Evolutionary conservation across 2,329 filamentous ascomycete genomes (phyloP).

Genomic region (Colletotrichum lini): DNA sequence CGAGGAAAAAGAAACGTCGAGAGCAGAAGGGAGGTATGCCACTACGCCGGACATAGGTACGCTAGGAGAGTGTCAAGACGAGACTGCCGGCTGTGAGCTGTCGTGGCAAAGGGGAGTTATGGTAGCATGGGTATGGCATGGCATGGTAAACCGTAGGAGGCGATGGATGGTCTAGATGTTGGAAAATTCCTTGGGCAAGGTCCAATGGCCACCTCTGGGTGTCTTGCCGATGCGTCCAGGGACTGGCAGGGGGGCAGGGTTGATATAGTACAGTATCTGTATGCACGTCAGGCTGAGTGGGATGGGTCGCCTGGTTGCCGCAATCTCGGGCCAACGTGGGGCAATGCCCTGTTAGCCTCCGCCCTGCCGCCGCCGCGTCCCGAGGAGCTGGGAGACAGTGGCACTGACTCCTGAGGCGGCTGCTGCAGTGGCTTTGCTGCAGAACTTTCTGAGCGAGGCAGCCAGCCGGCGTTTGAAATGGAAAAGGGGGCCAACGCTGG

Average conservation of each 20-base stretch:
- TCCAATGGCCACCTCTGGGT: not conserved
- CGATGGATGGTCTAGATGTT: not conserved
- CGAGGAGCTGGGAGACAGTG: slow-evolving; percentile 35
- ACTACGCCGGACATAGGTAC: no score
- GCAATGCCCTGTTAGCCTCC: slow-evolving; percentile 21
- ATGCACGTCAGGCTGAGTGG: not conserved
- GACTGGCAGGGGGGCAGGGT: not conserved
- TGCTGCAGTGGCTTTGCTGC: slow-evolving; percentile 3
- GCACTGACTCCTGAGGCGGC: not conserved
- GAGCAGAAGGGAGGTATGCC: not conserved
- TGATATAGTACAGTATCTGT: no score
- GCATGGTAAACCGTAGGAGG: not conserved
- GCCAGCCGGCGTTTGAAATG: slow-evolving; percentile 14
- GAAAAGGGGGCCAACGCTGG: slow-evolving; percentile 13
- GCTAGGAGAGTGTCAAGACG: slow-evolving; percentile 4
- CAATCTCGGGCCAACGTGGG: slow-evolving; percentile 10
- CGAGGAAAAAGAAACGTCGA: not conserved
- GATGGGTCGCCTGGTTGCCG: not conserved
- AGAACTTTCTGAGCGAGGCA: not conserved
- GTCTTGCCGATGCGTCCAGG: not conserved
- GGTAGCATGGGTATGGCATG: not conserved
- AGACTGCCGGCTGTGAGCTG: slow-evolving; percentile 5
- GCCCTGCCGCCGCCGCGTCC: slow-evolving; percentile 38
- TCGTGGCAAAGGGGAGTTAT: not conserved
- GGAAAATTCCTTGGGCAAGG: slow-evolving; percentile 16